phyloP scores from a whole-genome alignment of 2,329 filamentous ascomycete genomes.

The Aspergillus sp. region DNA sequence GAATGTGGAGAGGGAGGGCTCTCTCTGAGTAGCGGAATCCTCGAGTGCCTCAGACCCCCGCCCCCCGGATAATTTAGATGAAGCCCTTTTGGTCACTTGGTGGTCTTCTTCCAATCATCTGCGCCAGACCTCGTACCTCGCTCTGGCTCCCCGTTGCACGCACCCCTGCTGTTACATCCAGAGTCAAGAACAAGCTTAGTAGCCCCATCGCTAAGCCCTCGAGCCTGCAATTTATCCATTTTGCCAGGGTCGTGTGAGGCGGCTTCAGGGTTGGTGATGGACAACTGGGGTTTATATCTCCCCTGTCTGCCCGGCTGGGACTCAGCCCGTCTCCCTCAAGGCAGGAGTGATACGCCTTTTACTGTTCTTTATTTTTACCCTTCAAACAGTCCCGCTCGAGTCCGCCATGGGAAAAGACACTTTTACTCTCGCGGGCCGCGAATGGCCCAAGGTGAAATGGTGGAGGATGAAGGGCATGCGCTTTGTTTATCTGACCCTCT shows the following conservation, averaged over 20 bases:
- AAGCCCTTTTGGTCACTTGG: no score
- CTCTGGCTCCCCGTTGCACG: no score
- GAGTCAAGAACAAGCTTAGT: neutral
- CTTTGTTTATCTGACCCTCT: conserved; percentile 20
- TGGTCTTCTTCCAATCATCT: no score
- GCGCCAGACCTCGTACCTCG: no score
- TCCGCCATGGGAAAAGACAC: conserved; percentile 11
- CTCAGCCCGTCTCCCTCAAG: no score
- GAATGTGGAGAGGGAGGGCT: no score
- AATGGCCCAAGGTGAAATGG: conserved; percentile 26
- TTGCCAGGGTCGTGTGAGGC: neutral
- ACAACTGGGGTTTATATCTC: neutral
- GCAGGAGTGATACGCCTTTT: no score
- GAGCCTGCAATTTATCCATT: conserved; percentile 3
- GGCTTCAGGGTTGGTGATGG: no score
- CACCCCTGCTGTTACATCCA: neutral
- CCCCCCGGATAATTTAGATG: no score
- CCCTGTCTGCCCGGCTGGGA: neutral
- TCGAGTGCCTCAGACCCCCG: no score
- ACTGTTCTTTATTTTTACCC: neutral
- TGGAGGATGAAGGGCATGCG: conserved; percentile 22
- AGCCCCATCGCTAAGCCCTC: neutral
- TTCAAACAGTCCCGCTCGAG: neutral
- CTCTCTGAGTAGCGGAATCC: no score
- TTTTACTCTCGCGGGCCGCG: conserved; percentile 21